Percentiles rank a stretch among this genome's conserved stretches.
phyloP scores from a whole-genome alignment of 257 asterid species.

The Linderniella brevidens region DNA sequence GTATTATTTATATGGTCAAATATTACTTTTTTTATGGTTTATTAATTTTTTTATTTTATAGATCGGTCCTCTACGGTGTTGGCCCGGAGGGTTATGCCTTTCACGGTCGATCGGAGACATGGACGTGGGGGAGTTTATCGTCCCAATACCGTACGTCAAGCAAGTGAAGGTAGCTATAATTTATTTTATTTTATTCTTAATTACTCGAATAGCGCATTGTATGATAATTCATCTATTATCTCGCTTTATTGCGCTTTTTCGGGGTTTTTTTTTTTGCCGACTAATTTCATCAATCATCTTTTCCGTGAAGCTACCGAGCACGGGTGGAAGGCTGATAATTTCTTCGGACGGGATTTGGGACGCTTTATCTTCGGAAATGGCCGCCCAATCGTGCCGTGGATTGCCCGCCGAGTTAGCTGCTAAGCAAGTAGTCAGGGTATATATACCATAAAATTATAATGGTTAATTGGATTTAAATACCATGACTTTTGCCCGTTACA shows the following conservation, averaged over 20 bases:
- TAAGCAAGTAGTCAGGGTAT: slow-evolving; percentile 85
- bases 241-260: no score
- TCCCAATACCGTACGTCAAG: slow-evolving; percentile 93
- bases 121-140: slow-evolving; percentile 89
- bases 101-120: slow-evolving; percentile 95
- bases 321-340: slow-evolving; percentile 93
- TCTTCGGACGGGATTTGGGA: slow-evolving; percentile 99
- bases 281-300: neutral
- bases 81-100: slow-evolving; percentile 98
- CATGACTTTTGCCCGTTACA: no score
- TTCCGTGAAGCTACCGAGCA: slow-evolving; percentile 55
- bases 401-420: slow-evolving; percentile 95
- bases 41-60: slow-evolving; percentile 14
- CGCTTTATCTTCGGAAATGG: slow-evolving; percentile 62
- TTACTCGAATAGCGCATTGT: no score
- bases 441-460: neutral
- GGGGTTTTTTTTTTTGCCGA: no score
- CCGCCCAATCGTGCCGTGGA: slow-evolving; percentile 90
- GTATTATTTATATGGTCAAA: neutral
- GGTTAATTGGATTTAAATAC: no score
- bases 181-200: no score
- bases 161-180: slow-evolving; percentile 67
- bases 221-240: no score
- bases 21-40: neutral
- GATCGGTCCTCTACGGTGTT: slow-evolving; percentile 97